Evolutionary conservation across 2,329 filamentous ascomycete species (phyloP).

Genomic region (Paecilomyces dactylethromorphus): DNA sequence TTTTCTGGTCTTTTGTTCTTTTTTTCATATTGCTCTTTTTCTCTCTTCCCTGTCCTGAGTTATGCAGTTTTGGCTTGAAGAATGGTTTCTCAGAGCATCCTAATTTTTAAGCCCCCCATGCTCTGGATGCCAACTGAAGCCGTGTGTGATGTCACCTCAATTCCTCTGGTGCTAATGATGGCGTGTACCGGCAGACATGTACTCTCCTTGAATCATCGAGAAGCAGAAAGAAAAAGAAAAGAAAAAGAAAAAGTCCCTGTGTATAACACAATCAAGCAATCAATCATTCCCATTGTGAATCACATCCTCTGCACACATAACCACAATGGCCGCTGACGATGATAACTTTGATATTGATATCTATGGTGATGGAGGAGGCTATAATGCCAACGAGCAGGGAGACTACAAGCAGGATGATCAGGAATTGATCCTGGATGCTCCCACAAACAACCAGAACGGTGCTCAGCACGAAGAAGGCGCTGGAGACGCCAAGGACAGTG

Average conservation of each 20-base stretch:
- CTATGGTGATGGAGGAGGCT: conserved; percentile 54
- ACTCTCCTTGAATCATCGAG: conserved; percentile 31
- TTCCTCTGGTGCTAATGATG: conserved; percentile 29
- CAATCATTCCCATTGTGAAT: conserved; percentile 25
- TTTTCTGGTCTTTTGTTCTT: conserved; percentile 21
- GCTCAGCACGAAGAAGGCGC: conserved; percentile 10
- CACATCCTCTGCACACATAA: conserved; percentile 17
- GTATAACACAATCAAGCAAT: conserved; percentile 29
- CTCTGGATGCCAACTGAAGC: not conserved
- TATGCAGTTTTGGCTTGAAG: conserved; percentile 4
- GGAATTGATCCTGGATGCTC: conserved; percentile 32
- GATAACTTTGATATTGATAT: conserved; percentile 68
- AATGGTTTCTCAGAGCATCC: not conserved
- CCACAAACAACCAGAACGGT: conserved; percentile 25
- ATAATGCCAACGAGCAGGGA: conserved; percentile 43
- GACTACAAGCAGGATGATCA: conserved; percentile 34
- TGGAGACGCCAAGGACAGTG: conserved; percentile 17
- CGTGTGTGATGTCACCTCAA: conserved; percentile 3
- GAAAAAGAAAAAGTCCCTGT: conserved; percentile 27
- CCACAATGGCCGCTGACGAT: conserved; percentile 50
- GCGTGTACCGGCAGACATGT: conserved; percentile 35
- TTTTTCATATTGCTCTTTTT: conserved; percentile 11
- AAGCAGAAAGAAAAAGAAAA: conserved; percentile 18
- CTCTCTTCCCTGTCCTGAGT: conserved; percentile 3
- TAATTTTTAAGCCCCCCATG: not conserved